Evolutionary conservation across 78 protist genomes (phyloP), one percentile per base, ranked within the genome.

Genomic region (Chrysochromulina tobinii): DNA sequence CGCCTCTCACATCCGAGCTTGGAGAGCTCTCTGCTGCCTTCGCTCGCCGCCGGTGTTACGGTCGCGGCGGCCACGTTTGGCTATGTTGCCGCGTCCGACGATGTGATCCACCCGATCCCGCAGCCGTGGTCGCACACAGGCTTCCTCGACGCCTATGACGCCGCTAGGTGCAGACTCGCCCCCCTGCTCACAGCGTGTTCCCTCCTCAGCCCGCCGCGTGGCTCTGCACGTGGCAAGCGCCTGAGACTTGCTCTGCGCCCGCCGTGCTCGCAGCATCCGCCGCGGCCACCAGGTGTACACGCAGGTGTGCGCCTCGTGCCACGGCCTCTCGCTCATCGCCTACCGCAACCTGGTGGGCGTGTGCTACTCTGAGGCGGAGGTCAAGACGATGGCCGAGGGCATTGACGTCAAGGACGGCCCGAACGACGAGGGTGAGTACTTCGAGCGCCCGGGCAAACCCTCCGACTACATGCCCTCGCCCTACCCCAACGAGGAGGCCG

Each of bases 241-340:
- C 25, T 38, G 38, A 38, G 38, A 38, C 38, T 38, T 38, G 38
- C 38, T 38, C 38, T 38, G 38, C 38, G 94, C 6, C n/a, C 23
- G 15, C 27, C 21, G 15, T 27, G 73, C 73, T 6, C 21, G 12
- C 21, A 2, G 50, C 75, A 89, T 97, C 55, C 97, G 98, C 61
- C 97, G 99, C 4, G 99, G 99, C 1, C 90, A 87, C 89, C 95
- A 95, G 90, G 98, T 97, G 81, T 97, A 95, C 96, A 55, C 89
- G 54, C 92, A 96, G 92, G 97, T 97, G 69, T 97, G 98, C 94
- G 27, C 95, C 9, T 87, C 99, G 2, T 97, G 99, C 95, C 99
- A 97, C 93, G 21, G 75, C 17, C 83, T 96, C 58, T 38, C 75
- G 50, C 85, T 88, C 72, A 88, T 97, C 27, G 95, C 97, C 50